A percentile compares a stretch with the other conserved stretches of the same genome.
Evolutionary conservation across 192 early-diverging fungal species (phyloP).

Genomic region (Coemansia umbellata): DNA sequence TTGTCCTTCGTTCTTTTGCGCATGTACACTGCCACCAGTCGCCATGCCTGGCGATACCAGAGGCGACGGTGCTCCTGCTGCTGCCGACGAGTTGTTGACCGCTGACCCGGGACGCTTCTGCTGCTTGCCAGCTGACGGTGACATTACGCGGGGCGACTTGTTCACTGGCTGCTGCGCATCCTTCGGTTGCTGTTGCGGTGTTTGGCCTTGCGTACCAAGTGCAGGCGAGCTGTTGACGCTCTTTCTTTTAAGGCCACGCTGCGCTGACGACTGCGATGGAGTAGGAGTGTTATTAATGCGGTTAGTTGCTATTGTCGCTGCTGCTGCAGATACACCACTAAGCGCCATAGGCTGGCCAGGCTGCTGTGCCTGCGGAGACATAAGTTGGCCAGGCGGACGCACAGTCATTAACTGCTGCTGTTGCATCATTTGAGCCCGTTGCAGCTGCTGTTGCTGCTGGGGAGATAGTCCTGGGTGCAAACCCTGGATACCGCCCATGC

Average conservation of each 20-base stretch:
- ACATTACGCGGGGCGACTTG: constrained; percentile 39
- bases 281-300: too few species aligned
- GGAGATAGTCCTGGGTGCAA: neutral
- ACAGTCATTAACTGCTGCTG: constrained; percentile 8
- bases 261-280: constrained; percentile 9
- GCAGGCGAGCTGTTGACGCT: constrained; percentile 43
- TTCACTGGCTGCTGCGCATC: constrained; percentile 30
- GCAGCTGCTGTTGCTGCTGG: constrained; percentile 14
- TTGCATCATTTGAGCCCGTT: too few species aligned
- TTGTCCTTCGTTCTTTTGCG: neutral
- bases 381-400: neutral
- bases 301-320: neutral
- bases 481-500: too few species aligned
- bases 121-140: constrained; percentile 6
- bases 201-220: neutral
- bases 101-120: constrained; percentile 13
- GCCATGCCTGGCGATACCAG: too few species aligned
- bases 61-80: constrained; percentile 1
- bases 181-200: constrained; percentile 6
- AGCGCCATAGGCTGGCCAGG: constrained; percentile 12
- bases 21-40: neutral
- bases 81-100: constrained; percentile 3
- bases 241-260: constrained; percentile 48
- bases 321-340: neutral
- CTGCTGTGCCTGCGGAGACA: constrained; percentile 26